Percentiles rank a stretch among this genome's conserved stretches.
These are phyloP conservation scores for Musa schizocarpa DNA, from an alignment of 176 grass and related monocot genomes.

Conservation along the genomic window DNA sequence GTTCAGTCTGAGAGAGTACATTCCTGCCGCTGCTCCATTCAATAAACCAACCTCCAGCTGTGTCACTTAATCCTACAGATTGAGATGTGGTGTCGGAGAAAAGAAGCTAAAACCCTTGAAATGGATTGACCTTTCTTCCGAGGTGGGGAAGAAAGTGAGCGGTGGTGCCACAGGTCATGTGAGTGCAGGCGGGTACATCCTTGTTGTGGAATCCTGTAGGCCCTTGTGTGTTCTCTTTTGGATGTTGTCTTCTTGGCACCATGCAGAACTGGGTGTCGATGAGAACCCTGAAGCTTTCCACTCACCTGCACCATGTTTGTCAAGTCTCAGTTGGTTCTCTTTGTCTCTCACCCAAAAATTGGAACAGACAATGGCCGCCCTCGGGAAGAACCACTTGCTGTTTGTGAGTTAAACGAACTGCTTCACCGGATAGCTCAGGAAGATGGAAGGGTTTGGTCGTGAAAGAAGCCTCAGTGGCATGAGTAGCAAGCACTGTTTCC, in stretches of 20 bases:
- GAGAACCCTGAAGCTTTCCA: neutral
- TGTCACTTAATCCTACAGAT: neutral
- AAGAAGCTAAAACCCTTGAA: no score
- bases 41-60: neutral
- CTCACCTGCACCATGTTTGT: neutral
- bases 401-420: neutral
- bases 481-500: no score
- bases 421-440: neutral
- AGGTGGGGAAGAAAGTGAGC: neutral
- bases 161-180: neutral
- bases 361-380: neutral
- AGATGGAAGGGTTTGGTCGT: neutral
- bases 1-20: neutral
- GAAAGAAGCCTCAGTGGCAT: neutral
- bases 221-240: neutral
- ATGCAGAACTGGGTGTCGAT: neutral
- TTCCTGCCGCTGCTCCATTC: conserved; percentile 1
- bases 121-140: neutral
- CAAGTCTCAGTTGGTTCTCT: neutral
- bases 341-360: neutral
- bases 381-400: neutral
- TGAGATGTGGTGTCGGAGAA: neutral
- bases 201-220: neutral
- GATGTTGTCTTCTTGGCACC: neutral
- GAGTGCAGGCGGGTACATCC: neutral